Evolutionary conservation across 108 stramenopile species (phyloP), one percentile per base, ranked within the genome.

Genomic region (Fistulifera pelliculosa): DNA sequence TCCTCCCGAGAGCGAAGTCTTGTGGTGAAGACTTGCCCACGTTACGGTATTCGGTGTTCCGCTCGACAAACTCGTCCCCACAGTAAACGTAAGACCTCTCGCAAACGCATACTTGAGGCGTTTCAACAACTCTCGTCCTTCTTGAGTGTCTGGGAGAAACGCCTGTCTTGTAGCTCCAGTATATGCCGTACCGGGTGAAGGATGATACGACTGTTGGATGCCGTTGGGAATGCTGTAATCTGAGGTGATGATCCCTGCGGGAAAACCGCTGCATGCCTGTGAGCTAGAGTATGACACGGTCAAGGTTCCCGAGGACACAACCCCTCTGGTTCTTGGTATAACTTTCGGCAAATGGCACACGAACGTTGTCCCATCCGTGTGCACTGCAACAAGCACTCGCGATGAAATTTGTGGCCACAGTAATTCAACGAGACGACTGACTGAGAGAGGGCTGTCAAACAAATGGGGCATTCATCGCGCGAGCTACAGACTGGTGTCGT

Each of bases 1-100:
- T 6, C 78, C 68, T 23, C 70, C 70, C 22, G 39, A 21, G n/a
- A n/a, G 40, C 5, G 56, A 48, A 3, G 75, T 81, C 68, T 81
- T 81, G 66, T 81, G 80, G 38, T 70, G 76, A 56, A 81, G 69
- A 18, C 63, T 68, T 2, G 74, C 50, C 80, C 80, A 81, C 0
- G 61, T 70, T 40, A 64, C 49, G 10, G 39, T 35, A 49, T 75
- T 66, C 18, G 41, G 12, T 28, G 14, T 19, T 11, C 71, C 72
- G 8, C 60, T 68, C 19, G 75, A 74, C 26, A 77, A 14, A 7
- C 69, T 71, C 26, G 63, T 77, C 11, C 79, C 80, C 15, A 81
- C 67, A 11, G 28, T 57, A 57, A 76, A 81, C 3, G 61, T 75
- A 6, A 81, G 65, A 11, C 80, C 80, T 56, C 61, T 61, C 23